A percentile compares a stretch with the other conserved stretches of the same genome.
These are phyloP conservation scores for Megacollybia marginata DNA, from an alignment of 768 basidiomycete species.

Conservation along the genomic window DNA sequence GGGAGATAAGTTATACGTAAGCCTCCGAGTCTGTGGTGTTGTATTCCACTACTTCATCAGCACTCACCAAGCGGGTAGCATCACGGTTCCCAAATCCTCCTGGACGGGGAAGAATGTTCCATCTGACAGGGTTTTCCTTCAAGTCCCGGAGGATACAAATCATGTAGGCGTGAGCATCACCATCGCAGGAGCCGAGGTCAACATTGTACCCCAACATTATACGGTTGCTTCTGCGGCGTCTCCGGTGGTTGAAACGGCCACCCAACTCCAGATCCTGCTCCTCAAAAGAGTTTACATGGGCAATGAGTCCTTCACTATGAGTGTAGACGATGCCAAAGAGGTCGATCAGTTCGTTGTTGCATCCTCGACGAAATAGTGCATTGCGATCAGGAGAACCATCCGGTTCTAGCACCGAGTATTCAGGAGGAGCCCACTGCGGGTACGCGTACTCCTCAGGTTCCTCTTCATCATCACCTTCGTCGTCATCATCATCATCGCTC, in stretches of 20 bases:
- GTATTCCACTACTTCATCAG: slow-evolving; percentile 24
- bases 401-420: slow-evolving; percentile 17
- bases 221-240: slow-evolving; percentile 28
- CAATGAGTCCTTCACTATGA: slow-evolving; percentile 47
- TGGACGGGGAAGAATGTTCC: slow-evolving; percentile 20
- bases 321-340: slow-evolving; percentile 47
- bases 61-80: slow-evolving; percentile 23
- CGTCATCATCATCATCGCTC: slow-evolving; percentile 23
- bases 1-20: not conserved
- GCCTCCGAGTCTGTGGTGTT: slow-evolving; percentile 26
- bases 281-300: slow-evolving; percentile 29
- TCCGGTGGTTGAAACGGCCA: slow-evolving; percentile 13
- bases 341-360: slow-evolving; percentile 49
- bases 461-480: slow-evolving; percentile 28
- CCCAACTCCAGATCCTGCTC: slow-evolving; percentile 19
- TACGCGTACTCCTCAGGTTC: slow-evolving; percentile 27
- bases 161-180: slow-evolving; percentile 37
- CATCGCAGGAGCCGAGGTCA: slow-evolving; percentile 34
- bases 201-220: slow-evolving; percentile 70
- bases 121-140: slow-evolving; percentile 21
- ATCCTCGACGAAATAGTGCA: slow-evolving; percentile 51
- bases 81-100: slow-evolving; percentile 21
- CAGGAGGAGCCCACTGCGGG: slow-evolving; percentile 57
- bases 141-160: slow-evolving; percentile 29
- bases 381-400: slow-evolving; percentile 18